phyloP scores from a whole-genome alignment of 805 yeast species.

The Teunomyces cretensis region DNA sequence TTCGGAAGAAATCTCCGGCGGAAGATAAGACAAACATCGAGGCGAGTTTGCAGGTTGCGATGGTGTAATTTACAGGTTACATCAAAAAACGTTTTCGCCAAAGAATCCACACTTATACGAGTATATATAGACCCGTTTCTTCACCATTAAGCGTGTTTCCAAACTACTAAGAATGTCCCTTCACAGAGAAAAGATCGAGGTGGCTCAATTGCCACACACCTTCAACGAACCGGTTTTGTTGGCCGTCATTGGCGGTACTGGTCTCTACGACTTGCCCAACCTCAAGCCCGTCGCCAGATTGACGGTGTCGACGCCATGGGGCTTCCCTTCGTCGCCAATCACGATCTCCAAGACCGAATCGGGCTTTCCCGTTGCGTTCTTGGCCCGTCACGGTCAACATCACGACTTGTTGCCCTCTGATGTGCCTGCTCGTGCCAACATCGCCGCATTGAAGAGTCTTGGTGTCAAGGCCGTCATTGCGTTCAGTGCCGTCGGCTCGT shows the following conservation, averaged over 20 bases:
- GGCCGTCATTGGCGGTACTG: constrained; percentile 97
- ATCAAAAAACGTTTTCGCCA: not conserved
- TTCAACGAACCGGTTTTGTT: constrained; percentile 69
- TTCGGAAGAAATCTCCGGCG: not conserved
- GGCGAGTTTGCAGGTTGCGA: not conserved
- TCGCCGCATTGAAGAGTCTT: constrained; percentile 86
- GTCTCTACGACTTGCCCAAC: constrained; percentile 84
- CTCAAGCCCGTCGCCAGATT: constrained; percentile 83
- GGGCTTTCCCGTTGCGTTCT: constrained; percentile 87
- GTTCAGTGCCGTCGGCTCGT: constrained; percentile 94
- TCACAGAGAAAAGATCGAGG: constrained; percentile 32
- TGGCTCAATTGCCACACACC: constrained; percentile 44
- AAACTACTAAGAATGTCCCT: constrained; percentile 27
- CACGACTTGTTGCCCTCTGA: constrained; percentile 89
- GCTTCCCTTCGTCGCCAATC: constrained; percentile 90
- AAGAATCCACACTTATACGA: not conserved
- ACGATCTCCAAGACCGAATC: constrained; percentile 76
- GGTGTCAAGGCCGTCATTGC: constrained; percentile 90
- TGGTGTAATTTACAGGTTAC: not conserved
- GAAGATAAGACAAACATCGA: not conserved
- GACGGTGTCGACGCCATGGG: constrained; percentile 93
- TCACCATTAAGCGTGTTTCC: not conserved
- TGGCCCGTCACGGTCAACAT: constrained; percentile 90
- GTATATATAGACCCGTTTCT: not conserved
- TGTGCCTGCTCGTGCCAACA: constrained; percentile 91